Base-by-base conservation (phyloP, 1,139 yeast genomes). In the Yamadazyma buinensis region DNA sequence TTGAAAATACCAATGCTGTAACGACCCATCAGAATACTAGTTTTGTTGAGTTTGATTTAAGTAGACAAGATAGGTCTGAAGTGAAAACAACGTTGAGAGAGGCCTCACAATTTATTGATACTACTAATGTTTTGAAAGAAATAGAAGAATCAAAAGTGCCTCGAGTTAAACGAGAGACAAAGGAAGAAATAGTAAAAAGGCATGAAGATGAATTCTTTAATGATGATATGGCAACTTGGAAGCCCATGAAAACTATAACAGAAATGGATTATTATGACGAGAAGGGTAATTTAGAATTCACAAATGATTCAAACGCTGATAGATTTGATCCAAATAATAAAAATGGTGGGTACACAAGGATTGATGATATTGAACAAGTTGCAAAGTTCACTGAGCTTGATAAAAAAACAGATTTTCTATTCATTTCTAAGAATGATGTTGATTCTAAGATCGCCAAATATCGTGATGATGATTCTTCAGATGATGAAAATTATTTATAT, bases 281-380 rank as follows among this genome's bases (percentile, higher is more conserved):
- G 15, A 61, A 59, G 43, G 81, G 81, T 2, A 73, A 74, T 35
- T 55, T 71, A 26, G 66, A 75, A 32, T 66, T 68, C 38, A 43
- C 54, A 11, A 38, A 50, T 2, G 48, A 48, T 35, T 47, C 30
- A 26, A 46, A 38, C n/a, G 45, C 25, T 39, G 60, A 55, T 19
- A 40, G 51, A 12, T 51, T 57, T 20, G 54, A 54, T 11, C 49
- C 42, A 26, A 48, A 54, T 26, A 47, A 51, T 25, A 44, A 39
- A 15, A 50, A 57, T 32, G 54, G 61, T 12, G 97, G 95, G 0
- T 92, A 94, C 52, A 92, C 98, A 1, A 80, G 95, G 48, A 84
- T 94, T 10, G 88, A 90, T 27, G 84, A 84, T 3, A 95, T 88
- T 48, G 83, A 77, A 39, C 97, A 92, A 53, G 95, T 94, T 23